phyloP scores from a whole-genome alignment of 176 grass and related monocot genomes.

The Carex myosuroides region DNA sequence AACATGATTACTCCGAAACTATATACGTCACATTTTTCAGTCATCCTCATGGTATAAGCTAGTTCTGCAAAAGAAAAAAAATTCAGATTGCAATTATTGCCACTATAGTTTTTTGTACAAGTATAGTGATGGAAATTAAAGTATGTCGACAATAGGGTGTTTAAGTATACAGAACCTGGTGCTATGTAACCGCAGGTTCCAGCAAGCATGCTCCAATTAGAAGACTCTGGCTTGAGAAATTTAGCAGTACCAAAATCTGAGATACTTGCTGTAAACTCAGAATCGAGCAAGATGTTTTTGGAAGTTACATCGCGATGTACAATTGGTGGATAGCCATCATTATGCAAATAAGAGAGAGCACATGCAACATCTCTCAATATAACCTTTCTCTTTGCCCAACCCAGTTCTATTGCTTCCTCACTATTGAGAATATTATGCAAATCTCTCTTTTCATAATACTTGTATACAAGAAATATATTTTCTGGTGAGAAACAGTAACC shows the following conservation, averaged over 20 bases:
- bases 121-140: too few species aligned
- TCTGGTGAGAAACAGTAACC: conserved; percentile 10
- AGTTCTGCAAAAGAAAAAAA: conserved; percentile 13
- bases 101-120: too few species aligned
- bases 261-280: too few species aligned
- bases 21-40: conserved; percentile 23
- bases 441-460: conserved; percentile 13
- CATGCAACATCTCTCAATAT: background rate
- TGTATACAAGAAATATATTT: conserved; percentile 21
- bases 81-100: too few species aligned
- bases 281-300: too few species aligned
- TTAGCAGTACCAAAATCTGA: too few species aligned
- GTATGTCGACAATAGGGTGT: too few species aligned
- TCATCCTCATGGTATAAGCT: conserved; percentile 14
- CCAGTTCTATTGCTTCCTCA: background rate
- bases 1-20: conserved; percentile 24
- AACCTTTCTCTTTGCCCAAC: conserved; percentile 18
- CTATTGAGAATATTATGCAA: background rate
- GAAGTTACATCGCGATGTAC: too few species aligned
- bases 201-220: too few species aligned
- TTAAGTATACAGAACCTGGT: too few species aligned
- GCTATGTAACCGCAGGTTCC: too few species aligned
- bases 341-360: background rate
- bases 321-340: background rate
- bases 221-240: too few species aligned